phyloP scores from a whole-genome alignment of 805 yeast species.

The Wickerhamiella galacta region DNA sequence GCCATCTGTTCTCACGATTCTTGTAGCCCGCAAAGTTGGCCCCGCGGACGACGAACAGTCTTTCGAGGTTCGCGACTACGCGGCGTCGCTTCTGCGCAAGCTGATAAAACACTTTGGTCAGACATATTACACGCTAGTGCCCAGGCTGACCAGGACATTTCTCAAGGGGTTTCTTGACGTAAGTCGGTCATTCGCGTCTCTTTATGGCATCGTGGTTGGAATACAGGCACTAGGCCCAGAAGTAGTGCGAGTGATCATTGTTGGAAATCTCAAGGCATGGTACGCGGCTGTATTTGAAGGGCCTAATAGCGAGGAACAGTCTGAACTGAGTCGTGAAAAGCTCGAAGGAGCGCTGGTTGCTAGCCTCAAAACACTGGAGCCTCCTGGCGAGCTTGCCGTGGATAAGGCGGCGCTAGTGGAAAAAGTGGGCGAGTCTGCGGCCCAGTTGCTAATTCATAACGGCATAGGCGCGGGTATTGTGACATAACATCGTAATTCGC shows the following conservation, averaged over 20 bases:
- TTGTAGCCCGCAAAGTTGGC: conserved; percentile 83
- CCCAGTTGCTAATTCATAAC: conserved; percentile 32
- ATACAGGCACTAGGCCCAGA: conserved; percentile 72
- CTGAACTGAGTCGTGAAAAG: conserved; percentile 11
- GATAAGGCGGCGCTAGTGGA: conserved; percentile 29
- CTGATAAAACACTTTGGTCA: conserved; percentile 69
- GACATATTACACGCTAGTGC: conserved; percentile 74
- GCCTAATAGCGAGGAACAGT: conserved; percentile 21
- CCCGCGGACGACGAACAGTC: conserved; percentile 24
- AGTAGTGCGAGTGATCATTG: conserved; percentile 63
- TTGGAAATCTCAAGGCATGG: conserved; percentile 82
- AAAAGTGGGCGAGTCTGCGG: conserved; percentile 45
- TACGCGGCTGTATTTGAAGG: conserved; percentile 29
- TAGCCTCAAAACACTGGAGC: conserved; percentile 15
- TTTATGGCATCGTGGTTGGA: conserved; percentile 82
- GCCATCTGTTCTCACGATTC: conserved; percentile 87
- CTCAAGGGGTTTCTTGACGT: conserved; percentile 80
- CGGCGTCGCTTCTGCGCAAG: conserved; percentile 65
- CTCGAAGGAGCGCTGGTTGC: conserved; percentile 12
- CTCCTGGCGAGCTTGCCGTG: conserved; percentile 24
- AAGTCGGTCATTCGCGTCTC: conserved; percentile 70
- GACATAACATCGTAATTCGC: neutral
- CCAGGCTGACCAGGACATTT: conserved; percentile 84
- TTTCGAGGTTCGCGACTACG: conserved; percentile 67
- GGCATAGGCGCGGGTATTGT: conserved; percentile 30